These are phyloP conservation scores for Yamadazyma spencermartinsiae DNA, from an alignment of 1,139 yeast species.

Conservation along the genomic window DNA sequence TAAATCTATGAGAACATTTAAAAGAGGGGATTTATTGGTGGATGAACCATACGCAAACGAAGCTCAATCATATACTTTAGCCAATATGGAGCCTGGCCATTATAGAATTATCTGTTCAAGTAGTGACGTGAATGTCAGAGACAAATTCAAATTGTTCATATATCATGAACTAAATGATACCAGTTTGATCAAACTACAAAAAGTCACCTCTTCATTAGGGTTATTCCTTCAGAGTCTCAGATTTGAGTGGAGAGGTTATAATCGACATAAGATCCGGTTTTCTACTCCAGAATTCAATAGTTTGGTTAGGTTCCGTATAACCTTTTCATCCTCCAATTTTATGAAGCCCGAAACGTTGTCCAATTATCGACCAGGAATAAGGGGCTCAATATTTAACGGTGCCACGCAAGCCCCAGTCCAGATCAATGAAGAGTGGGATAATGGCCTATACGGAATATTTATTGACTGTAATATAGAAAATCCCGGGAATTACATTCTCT, in stretches of 20 bases:
- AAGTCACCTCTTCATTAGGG: slow-evolving; percentile 33
- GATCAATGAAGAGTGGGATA: slow-evolving; percentile 43
- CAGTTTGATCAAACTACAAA: slow-evolving; percentile 11
- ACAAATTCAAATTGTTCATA: slow-evolving; percentile 16
- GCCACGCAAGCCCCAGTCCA: slow-evolving; percentile 27
- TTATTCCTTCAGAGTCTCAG: slow-evolving; percentile 26
- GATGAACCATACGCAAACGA: slow-evolving; percentile 27
- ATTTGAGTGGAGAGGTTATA: slow-evolving; percentile 40
- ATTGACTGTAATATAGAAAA: slow-evolving; percentile 30
- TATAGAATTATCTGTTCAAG: slow-evolving; percentile 38
- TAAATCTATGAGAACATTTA: slow-evolving; percentile 26
- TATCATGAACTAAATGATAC: slow-evolving; percentile 6
- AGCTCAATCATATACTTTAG: slow-evolving; percentile 22
- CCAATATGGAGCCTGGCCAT: slow-evolving; percentile 34
- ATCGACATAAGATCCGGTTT: slow-evolving; percentile 36
- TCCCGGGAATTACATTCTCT: slow-evolving; percentile 36
- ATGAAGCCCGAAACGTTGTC: slow-evolving; percentile 23
- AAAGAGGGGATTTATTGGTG: slow-evolving; percentile 28
- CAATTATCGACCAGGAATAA: slow-evolving; percentile 38
- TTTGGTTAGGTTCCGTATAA: slow-evolving; percentile 26
- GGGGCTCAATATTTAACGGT: slow-evolving; percentile 46
- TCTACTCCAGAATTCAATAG: slow-evolving; percentile 20
- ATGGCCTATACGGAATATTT: slow-evolving; percentile 45
- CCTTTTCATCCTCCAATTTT: slow-evolving; percentile 19
- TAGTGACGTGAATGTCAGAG: slow-evolving; percentile 17